Evolutionary conservation across 495 filamentous ascomycete genomes (phyloP).

Genomic region (Schizothecium vesticola): DNA sequence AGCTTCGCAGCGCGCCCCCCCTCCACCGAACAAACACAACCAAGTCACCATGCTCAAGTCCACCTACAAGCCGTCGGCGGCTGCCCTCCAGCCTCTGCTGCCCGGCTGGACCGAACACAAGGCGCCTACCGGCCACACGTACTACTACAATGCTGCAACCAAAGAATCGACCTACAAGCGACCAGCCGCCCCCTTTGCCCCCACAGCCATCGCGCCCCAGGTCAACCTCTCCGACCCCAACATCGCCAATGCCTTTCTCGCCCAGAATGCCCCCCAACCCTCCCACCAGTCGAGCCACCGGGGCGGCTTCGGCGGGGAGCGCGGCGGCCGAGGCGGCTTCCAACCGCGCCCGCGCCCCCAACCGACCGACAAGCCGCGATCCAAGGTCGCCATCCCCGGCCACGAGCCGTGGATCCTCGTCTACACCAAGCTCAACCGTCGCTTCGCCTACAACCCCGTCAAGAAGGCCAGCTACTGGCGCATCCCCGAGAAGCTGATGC

Average conservation of each 20-base stretch:
- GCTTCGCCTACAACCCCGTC: slow-evolving; percentile 80
- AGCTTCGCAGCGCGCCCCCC: neutral
- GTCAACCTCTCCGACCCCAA: slow-evolving; percentile 41
- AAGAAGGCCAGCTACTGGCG: slow-evolving; percentile 91
- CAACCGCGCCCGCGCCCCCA: slow-evolving; percentile 53
- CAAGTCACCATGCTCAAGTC: slow-evolving; percentile 54
- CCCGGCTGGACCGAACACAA: slow-evolving; percentile 90
- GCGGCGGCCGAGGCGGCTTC: slow-evolving; percentile 45
- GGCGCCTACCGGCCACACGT: slow-evolving; percentile 80
- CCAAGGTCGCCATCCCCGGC: slow-evolving; percentile 70
- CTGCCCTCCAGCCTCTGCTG: slow-evolving; percentile 53
- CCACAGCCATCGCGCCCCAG: slow-evolving; percentile 23
- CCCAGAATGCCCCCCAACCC: slow-evolving; percentile 33
- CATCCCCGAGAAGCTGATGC: slow-evolving; percentile 76
- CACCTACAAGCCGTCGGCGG: slow-evolving; percentile 50
- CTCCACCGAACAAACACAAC: neutral
- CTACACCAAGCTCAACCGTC: slow-evolving; percentile 77
- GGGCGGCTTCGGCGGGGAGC: slow-evolving; percentile 29
- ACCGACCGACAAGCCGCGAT: slow-evolving; percentile 73
- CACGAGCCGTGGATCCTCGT: slow-evolving; percentile 90
- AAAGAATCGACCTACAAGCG: slow-evolving; percentile 84
- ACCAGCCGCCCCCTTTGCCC: slow-evolving; percentile 42
- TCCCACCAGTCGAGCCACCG: slow-evolving; percentile 24
- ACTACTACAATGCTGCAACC: slow-evolving; percentile 83
- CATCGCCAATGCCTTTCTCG: slow-evolving; percentile 43